Base-by-base conservation (phyloP, 202 grass and related monocot genomes). In the Brachypodium distachyon region DNA sequence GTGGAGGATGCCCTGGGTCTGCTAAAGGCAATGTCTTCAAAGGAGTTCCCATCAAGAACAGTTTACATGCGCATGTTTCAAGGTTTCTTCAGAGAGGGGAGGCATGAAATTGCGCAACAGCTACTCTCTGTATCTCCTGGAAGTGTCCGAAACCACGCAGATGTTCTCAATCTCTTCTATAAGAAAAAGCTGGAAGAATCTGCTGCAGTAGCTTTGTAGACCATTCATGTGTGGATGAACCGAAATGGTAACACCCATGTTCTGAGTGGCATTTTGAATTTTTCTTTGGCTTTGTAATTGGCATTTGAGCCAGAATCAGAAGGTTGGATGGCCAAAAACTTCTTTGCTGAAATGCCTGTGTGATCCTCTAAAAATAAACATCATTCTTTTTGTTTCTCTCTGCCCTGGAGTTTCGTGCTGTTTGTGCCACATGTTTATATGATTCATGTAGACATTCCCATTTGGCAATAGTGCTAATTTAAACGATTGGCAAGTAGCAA, bases 111-210 rank as follows among this genome's bases (percentile, higher is more conserved):
- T 62, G 90, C 93, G 18, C 93, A 87, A 17, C 80, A 84, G 62
- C 50, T 97, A 59, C 82, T 91, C 61, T 90, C 64, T 21, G 83
- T 82, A 47, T 97, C 83, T 83, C 93, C 87, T 61, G 85, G 73
- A 60, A 88, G 62, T 70, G 72, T 97, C 44, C 75, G 84, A 53
- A 89, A 93, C 74, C 85, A 97, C 42, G 69, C 90, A 7, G 82
- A 93, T 89, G 83, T 93, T 73, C 70, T 82, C 38, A 70, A 87
- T 79, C 71, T 97, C 26, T 93, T 97, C 68, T 70, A 80, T 76
- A 59, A 25, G 18, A 82, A 83, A 80, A 93, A 93, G 70, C 18
- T 50, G 7, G 50, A 84, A 53, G 67, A 91, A 80, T 70, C 73
- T 70, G 68, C 55, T 9, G 46, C 83, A 60, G 77, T 18, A 49